Base-by-base conservation (phyloP, 371 early-diverging fungal genomes). In the Rhizopus sp. region DNA sequence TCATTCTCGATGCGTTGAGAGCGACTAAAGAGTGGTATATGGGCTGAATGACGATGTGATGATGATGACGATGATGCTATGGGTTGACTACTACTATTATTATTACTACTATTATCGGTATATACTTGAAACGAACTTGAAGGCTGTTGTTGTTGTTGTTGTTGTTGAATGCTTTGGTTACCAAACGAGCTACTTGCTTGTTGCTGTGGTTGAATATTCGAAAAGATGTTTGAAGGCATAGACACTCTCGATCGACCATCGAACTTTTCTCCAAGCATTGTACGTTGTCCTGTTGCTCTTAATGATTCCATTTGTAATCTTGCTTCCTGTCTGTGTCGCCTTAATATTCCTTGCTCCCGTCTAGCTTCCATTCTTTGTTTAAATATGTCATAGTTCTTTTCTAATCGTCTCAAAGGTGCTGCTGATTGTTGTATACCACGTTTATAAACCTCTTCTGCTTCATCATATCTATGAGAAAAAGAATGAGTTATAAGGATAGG, bases 341-440 rank as follows among this genome's bases (percentile, higher is more conserved):
- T 47, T 45, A 60, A 0, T 47, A 51, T 17, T 30, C 38, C 55
- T 35, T 37, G 41, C 9, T 23, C 13, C 29, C 40, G 13, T 47
- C 42, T 59, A 13, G 44, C 57, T 13, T 35, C 31, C 9, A 59
- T 13, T 29, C 57, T 48, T 10, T 23, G 6, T 16, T 42, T 47
- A 17, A 62, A 63, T 30, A 39, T 49, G 5, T 45, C 48, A 30
- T 35, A 34, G 16, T 50, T 58, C n/a, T 55, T 51, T 57, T 52
- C 15, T 7, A 91, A 64, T 8, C 81, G 63, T 5, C 69, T 74
- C 3, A 80, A 12, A 7, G 88, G 88, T 10, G 60, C 60, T 3
- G 88, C 90, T 8, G 70, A 63, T 44, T 77, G 61, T 39, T 64
- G 52, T n/a, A 89, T 78, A 4, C 90, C 91, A 13, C 66, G 45